These are phyloP conservation scores for Vachellia pachyceras DNA, from an alignment of 306 rosid genomes.

Conservation along the genomic window DNA sequence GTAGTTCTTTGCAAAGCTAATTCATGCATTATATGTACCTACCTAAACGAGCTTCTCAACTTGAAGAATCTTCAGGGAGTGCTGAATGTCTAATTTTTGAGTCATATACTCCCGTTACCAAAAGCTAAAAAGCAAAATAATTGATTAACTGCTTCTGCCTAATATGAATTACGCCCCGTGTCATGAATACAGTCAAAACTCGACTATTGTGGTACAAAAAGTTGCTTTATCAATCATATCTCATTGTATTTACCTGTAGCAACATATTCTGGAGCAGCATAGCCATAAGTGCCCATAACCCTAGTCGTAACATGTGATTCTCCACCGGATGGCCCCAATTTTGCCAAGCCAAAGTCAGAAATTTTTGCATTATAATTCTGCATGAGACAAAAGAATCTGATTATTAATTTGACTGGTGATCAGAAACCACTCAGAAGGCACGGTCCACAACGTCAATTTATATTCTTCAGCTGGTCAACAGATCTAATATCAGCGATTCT, in stretches of 20 bases:
- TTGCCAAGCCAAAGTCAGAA: slow-evolving; percentile 90
- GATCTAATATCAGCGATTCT: too few relatives aligned
- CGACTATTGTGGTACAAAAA: not conserved
- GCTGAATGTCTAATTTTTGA: not conserved
- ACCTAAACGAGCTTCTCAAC: not conserved
- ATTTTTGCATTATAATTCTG: slow-evolving; percentile 83
- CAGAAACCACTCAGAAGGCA: not conserved
- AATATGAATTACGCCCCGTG: not conserved
- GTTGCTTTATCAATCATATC: slow-evolving; percentile 1
- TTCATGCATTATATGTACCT: not conserved
- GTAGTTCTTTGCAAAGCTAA: not conserved
- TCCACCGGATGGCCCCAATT: slow-evolving; percentile 76
- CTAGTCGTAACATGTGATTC: slow-evolving; percentile 85
- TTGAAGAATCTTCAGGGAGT: slow-evolving; percentile 2
- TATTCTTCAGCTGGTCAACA: too few relatives aligned
- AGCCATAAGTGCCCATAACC: slow-evolving; percentile 82
- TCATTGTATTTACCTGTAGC: slow-evolving; percentile 69
- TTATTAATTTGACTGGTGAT: slow-evolving; percentile 3
- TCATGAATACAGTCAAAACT: slow-evolving; percentile 24
- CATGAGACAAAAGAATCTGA: slow-evolving; percentile 17
- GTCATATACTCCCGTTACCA: not conserved
- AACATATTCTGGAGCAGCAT: slow-evolving; percentile 90
- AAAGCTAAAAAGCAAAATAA: not conserved
- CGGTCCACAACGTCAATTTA: too few relatives aligned
- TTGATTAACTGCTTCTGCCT: not conserved